A percentile compares a stretch with the other conserved stretches of the same genome.
These are phyloP conservation scores for Cercospora sesami DNA, from an alignment of 2,329 filamentous ascomycete species.

Conservation along the genomic window DNA sequence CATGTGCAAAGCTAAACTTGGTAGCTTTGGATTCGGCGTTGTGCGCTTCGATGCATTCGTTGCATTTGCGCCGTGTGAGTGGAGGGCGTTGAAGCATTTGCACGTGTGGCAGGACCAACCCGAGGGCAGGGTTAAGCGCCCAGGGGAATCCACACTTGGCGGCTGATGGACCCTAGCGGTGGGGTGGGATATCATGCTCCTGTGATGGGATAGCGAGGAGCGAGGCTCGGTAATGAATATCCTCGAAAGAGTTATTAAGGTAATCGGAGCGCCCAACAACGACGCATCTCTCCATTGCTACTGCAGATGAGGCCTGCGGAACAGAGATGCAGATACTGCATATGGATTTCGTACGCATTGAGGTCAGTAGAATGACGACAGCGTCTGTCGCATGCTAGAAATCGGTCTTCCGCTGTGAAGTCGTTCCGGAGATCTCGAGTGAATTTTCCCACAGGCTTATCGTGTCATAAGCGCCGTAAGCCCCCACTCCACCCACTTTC, in stretches of 20 bases:
- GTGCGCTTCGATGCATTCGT: not conserved
- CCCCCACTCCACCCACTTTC: not conserved
- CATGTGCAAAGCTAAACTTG: slow-evolving; percentile 15
- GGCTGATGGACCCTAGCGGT: not conserved
- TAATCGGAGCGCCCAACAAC: not conserved
- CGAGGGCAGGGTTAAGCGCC: slow-evolving; percentile 17
- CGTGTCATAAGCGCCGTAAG: not conserved
- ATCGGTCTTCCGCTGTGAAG: not conserved
- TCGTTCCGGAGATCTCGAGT: not conserved
- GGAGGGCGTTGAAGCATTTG: slow-evolving; percentile 1
- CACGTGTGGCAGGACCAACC: slow-evolving; percentile 16
- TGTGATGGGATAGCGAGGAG: not conserved
- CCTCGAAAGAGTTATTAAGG: not conserved
- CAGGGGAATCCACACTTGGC: slow-evolving; percentile 3
- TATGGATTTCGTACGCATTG: not conserved
- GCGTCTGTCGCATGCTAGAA: not conserved
- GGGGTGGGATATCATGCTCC: not conserved
- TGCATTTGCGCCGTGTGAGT: slow-evolving; percentile 12
- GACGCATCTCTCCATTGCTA: not conserved
- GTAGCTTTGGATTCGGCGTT: slow-evolving; percentile 1
- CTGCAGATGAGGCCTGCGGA: not conserved
- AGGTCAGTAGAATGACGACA: not conserved
- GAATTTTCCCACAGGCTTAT: not conserved
- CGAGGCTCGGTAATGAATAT: not conserved
- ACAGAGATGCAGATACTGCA: not conserved